phyloP scores from a whole-genome alignment of 768 basidiomycete species.

The Pleurotus platypus region DNA sequence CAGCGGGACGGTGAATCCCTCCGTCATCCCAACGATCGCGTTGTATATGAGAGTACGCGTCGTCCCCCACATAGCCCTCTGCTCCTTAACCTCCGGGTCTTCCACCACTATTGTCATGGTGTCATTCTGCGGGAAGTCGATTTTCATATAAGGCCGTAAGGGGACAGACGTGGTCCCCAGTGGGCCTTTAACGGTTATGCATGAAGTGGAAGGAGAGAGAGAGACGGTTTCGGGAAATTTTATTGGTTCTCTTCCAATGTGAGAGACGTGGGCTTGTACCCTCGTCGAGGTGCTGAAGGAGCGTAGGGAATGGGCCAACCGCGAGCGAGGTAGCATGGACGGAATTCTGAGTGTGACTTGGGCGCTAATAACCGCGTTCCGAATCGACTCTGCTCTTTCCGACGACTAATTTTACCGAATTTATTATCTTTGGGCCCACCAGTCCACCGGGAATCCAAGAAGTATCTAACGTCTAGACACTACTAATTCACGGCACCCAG shows the following conservation, averaged over 20 bases:
- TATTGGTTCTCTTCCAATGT: slow-evolving; percentile 61
- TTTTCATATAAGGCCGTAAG: slow-evolving; percentile 42
- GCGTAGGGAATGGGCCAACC: background rate
- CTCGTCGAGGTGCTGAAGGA: slow-evolving; percentile 4
- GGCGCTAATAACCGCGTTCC: background rate
- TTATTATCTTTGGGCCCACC: too few species aligned
- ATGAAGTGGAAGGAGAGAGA: slow-evolving; percentile 34
- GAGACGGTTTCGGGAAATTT: slow-evolving; percentile 39
- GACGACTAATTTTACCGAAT: too few species aligned
- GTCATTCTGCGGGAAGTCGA: slow-evolving; percentile 35
- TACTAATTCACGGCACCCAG: too few species aligned
- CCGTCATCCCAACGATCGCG: slow-evolving; percentile 85
- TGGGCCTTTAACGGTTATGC: slow-evolving; percentile 41
- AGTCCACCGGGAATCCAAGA: too few species aligned
- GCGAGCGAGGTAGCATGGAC: slow-evolving; percentile 2
- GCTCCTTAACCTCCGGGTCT: slow-evolving; percentile 65
- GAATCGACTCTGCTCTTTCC: background rate
- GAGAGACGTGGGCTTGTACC: slow-evolving; percentile 45
- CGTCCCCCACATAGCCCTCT: slow-evolving; percentile 94
- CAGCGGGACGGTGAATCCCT: slow-evolving; percentile 80
- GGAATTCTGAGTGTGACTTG: background rate
- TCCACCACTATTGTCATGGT: slow-evolving; percentile 52
- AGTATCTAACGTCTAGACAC: too few species aligned
- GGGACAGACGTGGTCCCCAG: slow-evolving; percentile 44
- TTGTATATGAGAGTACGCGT: slow-evolving; percentile 88